Base-by-base conservation (phyloP, 2,329 filamentous ascomycete species). In the Cercospora sp. region DNA sequence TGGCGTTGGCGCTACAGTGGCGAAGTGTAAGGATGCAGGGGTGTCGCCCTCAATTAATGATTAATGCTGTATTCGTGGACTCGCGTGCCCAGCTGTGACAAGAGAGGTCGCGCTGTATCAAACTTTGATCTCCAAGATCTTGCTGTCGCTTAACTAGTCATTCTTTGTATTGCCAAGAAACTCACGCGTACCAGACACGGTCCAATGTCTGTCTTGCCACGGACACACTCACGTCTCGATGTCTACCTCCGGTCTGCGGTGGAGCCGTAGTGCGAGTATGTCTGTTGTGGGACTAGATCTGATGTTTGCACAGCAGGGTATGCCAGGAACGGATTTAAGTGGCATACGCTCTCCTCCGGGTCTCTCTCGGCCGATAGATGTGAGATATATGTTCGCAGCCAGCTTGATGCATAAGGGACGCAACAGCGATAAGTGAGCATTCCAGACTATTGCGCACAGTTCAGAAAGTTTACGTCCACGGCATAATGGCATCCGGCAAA, bases 401-500 rank as follows among this genome's bases (percentile, higher is more conserved):
- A 23, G 20, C 48, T 53, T 48, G 48, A 26, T 26, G 48, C 20
- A 23, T 4, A 53, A 53, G 20, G 5, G 48, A 53, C 10, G 12
- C 48, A 28, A 53, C 12, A 7, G 48, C 10, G 12, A 23, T 12
- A 53, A 26, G 10, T 53, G 20, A 13, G 26, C 12, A 12, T n/a
- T 53, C 20, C 12, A 13, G 20, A 13, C 10, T 23, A 4, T 26
- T 13, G 20, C 4, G 2, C 12, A 12, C 20, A 23, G 3, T 23
- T 6, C 20, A 23, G 12, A 7, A 16, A 13, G 8, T 1, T 10
- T n/a, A 53, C 5, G 3, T 23, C 48, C 12, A 7, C 5, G 5
- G 18, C 48, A 53, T 3, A 12, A 73, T 69, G 65, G 75, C 77
- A 70, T 66, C 75, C 9, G 58, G 70, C 18, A 78, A 77, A 62